Percentiles rank a stretch among this genome's conserved stretches.
Evolutionary conservation across 495 filamentous ascomycete species (phyloP).

Genomic region (Daldinia loculata): DNA sequence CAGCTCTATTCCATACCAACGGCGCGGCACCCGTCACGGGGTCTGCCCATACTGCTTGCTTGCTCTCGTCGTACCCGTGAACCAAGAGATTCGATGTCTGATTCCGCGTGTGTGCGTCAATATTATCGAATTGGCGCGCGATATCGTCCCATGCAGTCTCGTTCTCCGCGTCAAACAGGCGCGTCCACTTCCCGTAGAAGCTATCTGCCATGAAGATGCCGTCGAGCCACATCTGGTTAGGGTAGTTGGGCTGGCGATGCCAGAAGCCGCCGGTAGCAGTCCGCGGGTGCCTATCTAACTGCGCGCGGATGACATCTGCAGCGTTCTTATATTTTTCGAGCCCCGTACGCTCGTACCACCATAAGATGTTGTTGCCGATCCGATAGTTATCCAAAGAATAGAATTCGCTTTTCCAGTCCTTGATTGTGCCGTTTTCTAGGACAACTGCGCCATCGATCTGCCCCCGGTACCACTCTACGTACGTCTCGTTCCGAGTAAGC

Average conservation of each 20-base stretch:
- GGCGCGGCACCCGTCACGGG: conserved; percentile 63
- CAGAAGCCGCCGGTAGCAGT: conserved; percentile 63
- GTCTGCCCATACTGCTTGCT: conserved; percentile 64
- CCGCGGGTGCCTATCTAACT: conserved; percentile 57
- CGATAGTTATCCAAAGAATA: conserved; percentile 62
- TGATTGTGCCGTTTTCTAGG: conserved; percentile 49
- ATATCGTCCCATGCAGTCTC: conserved; percentile 55
- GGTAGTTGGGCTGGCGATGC: conserved; percentile 59
- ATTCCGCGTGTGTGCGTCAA: conserved; percentile 62
- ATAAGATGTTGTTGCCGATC: conserved; percentile 58
- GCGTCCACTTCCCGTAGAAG: conserved; percentile 60
- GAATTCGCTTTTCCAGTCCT: conserved; percentile 50
- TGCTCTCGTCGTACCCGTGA: conserved; percentile 67
- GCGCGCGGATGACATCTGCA: conserved; percentile 55
- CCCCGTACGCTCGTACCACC: conserved; percentile 51
- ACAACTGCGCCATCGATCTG: conserved; percentile 54
- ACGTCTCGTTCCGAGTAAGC: conserved; percentile 45
- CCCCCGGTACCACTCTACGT: conserved; percentile 44
- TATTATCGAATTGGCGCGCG: conserved; percentile 60
- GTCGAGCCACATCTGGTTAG: conserved; percentile 67
- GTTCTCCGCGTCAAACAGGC: conserved; percentile 52
- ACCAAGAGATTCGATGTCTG: conserved; percentile 57
- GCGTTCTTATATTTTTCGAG: conserved; percentile 51
- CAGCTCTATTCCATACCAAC: conserved; percentile 64
- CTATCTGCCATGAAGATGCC: conserved; percentile 63